These are phyloP conservation scores for Puccinellia tenuiflora DNA, from an alignment of 176 grass and related monocot genomes.

Conservation along the genomic window DNA sequence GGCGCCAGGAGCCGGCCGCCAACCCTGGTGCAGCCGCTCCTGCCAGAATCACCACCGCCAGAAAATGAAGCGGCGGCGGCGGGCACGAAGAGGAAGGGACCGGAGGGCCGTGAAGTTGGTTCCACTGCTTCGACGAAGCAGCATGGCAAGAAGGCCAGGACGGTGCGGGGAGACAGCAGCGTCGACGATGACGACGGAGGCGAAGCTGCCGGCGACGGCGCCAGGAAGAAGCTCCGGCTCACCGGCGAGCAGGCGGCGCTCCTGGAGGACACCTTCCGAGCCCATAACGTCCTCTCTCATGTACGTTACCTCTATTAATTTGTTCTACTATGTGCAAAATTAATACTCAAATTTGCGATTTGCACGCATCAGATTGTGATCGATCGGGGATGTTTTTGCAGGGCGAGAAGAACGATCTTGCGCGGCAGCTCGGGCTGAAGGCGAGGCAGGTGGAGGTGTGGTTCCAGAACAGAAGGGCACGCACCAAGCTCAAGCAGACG, in stretches of 20 bases:
- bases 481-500: slow-evolving; percentile 61
- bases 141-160: not conserved
- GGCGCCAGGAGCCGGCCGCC: not conserved
- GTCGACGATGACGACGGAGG: not conserved
- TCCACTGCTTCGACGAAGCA: not conserved
- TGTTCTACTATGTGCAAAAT: not conserved
- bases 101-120: not conserved
- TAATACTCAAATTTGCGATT: not conserved
- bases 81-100: not conserved
- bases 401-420: slow-evolving; percentile 40
- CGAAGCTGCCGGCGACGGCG: not conserved
- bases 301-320: not conserved
- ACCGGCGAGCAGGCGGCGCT: slow-evolving; percentile 32
- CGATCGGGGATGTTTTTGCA: not conserved
- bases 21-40: not conserved
- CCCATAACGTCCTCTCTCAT: slow-evolving; percentile 40
- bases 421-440: not conserved
- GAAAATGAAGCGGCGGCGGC: not conserved
- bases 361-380: not conserved
- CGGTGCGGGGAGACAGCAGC: not conserved
- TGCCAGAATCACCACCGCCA: not conserved
- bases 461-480: slow-evolving; percentile 47
- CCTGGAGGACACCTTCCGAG: slow-evolving; percentile 45
- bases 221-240: slow-evolving; percentile 62
- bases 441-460: slow-evolving; percentile 59